These are phyloP conservation scores for Rhynchosporium graminicola DNA, from an alignment of 2,329 filamentous ascomycete genomes.

Conservation along the genomic window DNA sequence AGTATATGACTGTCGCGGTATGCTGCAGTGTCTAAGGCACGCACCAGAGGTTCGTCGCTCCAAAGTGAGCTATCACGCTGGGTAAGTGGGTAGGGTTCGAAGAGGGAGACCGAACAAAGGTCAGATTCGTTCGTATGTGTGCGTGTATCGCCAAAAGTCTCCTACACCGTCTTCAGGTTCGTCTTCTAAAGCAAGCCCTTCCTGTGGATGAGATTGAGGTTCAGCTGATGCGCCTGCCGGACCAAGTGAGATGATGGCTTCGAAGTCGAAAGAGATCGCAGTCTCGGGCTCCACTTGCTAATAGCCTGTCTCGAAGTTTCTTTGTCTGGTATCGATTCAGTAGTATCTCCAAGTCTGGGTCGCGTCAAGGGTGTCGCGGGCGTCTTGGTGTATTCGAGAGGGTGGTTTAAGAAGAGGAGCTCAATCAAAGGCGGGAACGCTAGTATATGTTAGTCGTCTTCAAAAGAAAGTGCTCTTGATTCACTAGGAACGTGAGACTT, in stretches of 20 bases:
- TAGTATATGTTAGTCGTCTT: constrained; percentile 14
- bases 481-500: neutral
- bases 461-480: neutral
- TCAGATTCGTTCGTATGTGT: neutral
- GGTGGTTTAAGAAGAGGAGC: neutral
- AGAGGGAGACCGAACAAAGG: constrained; percentile 7
- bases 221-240: constrained; percentile 1
- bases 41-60: constrained; percentile 39
- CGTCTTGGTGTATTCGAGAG: neutral
- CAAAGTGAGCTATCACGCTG: constrained; percentile 5
- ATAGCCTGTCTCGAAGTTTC: constrained; percentile 4
- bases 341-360: neutral
- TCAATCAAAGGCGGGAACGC: constrained; percentile 14
- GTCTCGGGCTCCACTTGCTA: constrained; percentile 3
- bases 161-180: neutral
- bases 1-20: constrained; percentile 27
- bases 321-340: neutral
- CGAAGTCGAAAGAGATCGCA: neutral
- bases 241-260: neutral
- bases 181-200: neutral
- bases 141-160: constrained; percentile 2
- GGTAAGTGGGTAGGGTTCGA: neutral
- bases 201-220: neutral
- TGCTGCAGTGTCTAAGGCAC: constrained; percentile 37
- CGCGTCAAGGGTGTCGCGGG: neutral